A percentile compares a stretch with the other conserved stretches of the same genome.
Evolutionary conservation across 257 asterid genomes (phyloP).

Genomic region (Prunella vulgaris): DNA sequence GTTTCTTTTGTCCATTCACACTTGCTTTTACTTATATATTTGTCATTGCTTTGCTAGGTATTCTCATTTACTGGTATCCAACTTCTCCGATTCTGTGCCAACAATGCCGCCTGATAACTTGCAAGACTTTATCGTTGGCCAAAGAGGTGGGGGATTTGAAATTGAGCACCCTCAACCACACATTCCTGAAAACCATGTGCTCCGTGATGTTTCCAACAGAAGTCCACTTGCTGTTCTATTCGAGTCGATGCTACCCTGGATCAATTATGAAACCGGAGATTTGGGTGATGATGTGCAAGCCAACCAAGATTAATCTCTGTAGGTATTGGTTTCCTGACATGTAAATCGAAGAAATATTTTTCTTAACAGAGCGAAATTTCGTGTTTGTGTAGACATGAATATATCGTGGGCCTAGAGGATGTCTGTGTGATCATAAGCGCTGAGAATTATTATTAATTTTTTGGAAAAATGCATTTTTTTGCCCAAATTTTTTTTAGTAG

Average conservation of each 20-base stretch:
- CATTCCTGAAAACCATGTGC: constrained; percentile 30
- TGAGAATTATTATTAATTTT: no score
- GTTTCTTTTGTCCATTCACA: not conserved
- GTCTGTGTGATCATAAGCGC: not conserved
- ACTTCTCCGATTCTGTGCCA: constrained; percentile 76
- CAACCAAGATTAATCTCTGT: constrained; percentile 30
- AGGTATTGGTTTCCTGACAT: not conserved
- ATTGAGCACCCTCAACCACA: constrained; percentile 38
- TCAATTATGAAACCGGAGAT: constrained; percentile 54
- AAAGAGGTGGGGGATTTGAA: constrained; percentile 45
- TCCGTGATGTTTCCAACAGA: constrained; percentile 58
- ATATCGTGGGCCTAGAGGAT: not conserved
- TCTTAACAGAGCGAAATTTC: not conserved
- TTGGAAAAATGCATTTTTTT: no score
- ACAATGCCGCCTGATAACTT: constrained; percentile 92
- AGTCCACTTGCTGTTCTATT: constrained; percentile 71
- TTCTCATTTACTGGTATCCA: constrained; percentile 68
- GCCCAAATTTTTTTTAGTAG: no score
- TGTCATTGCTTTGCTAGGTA: constrained; percentile 47
- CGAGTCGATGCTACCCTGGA: constrained; percentile 86
- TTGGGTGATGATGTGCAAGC: constrained; percentile 27
- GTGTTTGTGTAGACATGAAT: not conserved
- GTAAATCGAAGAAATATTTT: not conserved
- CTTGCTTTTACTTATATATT: not conserved
- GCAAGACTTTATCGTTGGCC: constrained; percentile 73